Base-by-base conservation (phyloP, 2,329 filamentous ascomycete genomes). In the Colletotrichum cereale region DNA sequence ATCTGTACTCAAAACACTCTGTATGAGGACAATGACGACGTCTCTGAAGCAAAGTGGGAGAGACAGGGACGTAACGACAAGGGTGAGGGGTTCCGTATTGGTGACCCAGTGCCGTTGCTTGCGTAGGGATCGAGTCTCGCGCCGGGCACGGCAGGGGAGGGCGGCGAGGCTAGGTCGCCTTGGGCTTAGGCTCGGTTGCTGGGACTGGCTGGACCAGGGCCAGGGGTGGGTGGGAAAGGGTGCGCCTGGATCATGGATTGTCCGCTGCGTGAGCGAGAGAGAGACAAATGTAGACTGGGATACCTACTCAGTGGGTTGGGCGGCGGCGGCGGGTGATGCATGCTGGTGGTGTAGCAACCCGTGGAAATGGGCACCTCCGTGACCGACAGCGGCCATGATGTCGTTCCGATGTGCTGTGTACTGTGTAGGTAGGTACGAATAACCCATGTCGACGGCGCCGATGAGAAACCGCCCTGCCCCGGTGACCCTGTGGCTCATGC, bases 401-500 rank as follows among this genome's bases (percentile, higher is more conserved):
- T n/a, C 29, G 29, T 16, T 31, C 11, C 18, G 29, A 2, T 2
- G 50, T n/a, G 12, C 11, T 26, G 48, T 52, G 1, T 18, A 66
- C 44, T n/a, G n/a, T n/a, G n/a, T n/a, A n/a, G n/a, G n/a, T n/a
- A n/a, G 24, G 8, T 57, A n/a, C 7, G 12, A 36, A n/a, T 53
- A n/a, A 21, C 4, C 61, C 38, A n/a, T 56, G 58, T 24, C n/a
- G 42, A 56, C 38, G 52, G 5, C 34, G 29, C 47, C 47, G 64
- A 68, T 50, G 40, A 62, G 36, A 47, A 52, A 67, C 44, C 50
- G 71, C 66, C 61, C 66, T 66, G n/a, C 69, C 66, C 62, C 2
- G 55, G 60, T 60, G 70, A 50, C 34, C 52, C 71, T 29, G 34
- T 75, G 53, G 73, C 69, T 50, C 74, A 75, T 50, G 61, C 47